phyloP scores from a whole-genome alignment of 495 filamentous ascomycete species.

The Penicillium arizonense region DNA sequence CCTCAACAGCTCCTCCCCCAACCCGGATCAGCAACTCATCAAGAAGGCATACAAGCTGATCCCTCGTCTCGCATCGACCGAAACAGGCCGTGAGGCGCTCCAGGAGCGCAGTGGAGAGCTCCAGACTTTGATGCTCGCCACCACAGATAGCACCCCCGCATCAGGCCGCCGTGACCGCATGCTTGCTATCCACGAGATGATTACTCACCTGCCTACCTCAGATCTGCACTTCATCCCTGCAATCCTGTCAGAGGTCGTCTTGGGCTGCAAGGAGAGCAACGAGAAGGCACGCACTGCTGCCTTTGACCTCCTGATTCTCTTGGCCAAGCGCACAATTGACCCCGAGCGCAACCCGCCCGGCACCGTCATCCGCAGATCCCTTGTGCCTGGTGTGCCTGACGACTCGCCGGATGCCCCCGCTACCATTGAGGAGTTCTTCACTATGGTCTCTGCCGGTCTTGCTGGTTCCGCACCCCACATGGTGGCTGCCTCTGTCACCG shows the following conservation, averaged over 20 bases:
- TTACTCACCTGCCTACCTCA: conserved; percentile 69
- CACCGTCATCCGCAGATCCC: conserved; percentile 74
- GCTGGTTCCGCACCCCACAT: conserved; percentile 91
- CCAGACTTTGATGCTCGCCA: conserved; percentile 72
- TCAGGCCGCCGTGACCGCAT: conserved; percentile 84
- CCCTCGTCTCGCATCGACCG: conserved; percentile 78
- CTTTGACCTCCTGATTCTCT: conserved; percentile 85
- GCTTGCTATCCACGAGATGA: conserved; percentile 71
- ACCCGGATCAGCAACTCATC: conserved; percentile 83
- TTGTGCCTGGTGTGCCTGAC: conserved; percentile 78
- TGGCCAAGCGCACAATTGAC: conserved; percentile 75
- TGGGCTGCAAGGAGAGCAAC: conserved; percentile 94
- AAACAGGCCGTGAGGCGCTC: conserved; percentile 69
- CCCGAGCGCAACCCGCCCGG: conserved; percentile 55
- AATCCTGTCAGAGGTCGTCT: conserved; percentile 87
- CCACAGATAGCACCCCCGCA: conserved; percentile 75
- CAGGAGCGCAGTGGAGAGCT: conserved; percentile 69
- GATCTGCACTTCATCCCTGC: conserved; percentile 90
- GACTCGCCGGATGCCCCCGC: conserved; percentile 75
- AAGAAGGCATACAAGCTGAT: conserved; percentile 99
- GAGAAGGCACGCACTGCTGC: conserved; percentile 86
- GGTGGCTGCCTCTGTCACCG: conserved; percentile 91
- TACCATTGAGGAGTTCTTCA: conserved; percentile 91
- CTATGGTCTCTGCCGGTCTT: conserved; percentile 94
- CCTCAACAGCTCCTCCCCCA: conserved; percentile 54